Percentiles rank a stretch among this genome's conserved stretches.
Conservation (phyloP, 1,284 basidiomycete genomes). For the Cystobasidiaceae sp. region DNA sequence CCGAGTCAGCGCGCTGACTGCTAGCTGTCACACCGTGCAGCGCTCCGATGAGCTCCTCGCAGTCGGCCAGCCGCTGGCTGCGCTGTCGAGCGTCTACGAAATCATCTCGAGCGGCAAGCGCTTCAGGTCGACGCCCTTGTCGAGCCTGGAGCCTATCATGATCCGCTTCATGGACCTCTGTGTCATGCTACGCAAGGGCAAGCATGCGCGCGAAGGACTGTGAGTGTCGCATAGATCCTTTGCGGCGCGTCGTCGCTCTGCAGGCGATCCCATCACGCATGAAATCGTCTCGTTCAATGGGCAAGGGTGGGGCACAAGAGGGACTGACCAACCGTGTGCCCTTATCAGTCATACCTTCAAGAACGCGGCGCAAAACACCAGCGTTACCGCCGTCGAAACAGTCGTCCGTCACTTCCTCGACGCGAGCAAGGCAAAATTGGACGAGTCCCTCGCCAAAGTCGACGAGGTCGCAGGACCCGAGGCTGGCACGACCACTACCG, state of each 20-base stretch:
- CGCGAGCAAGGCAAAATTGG: constrained; percentile 79
- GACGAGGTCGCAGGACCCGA: constrained; percentile 72
- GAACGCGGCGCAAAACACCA: constrained; percentile 81
- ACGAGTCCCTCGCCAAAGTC: constrained; percentile 65
- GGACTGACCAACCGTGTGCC: too few species aligned
- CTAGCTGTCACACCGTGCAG: constrained; percentile 4
- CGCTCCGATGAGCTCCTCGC: constrained; percentile 61
- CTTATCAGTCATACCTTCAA: constrained; percentile 59
- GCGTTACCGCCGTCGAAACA: constrained; percentile 82
- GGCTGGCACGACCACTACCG: neutral
- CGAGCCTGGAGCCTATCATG: constrained; percentile 92
- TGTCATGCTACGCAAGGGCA: constrained; percentile 88
- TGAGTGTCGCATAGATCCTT: too few species aligned
- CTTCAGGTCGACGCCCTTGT: constrained; percentile 84
- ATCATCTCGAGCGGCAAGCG: constrained; percentile 83
- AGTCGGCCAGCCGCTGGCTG: constrained; percentile 80
- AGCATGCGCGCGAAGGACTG: constrained; percentile 89
- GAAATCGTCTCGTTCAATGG: too few species aligned
- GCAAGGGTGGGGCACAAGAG: too few species aligned
- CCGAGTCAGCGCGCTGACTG: neutral
- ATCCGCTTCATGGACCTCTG: constrained; percentile 80
- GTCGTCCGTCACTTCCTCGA: constrained; percentile 87
- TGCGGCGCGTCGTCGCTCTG: too few species aligned
- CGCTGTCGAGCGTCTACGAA: constrained; percentile 80
- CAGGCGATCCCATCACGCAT: too few species aligned